Base-by-base conservation (phyloP, 129 eudicot species). In the Heracleum sosnowskyi region DNA sequence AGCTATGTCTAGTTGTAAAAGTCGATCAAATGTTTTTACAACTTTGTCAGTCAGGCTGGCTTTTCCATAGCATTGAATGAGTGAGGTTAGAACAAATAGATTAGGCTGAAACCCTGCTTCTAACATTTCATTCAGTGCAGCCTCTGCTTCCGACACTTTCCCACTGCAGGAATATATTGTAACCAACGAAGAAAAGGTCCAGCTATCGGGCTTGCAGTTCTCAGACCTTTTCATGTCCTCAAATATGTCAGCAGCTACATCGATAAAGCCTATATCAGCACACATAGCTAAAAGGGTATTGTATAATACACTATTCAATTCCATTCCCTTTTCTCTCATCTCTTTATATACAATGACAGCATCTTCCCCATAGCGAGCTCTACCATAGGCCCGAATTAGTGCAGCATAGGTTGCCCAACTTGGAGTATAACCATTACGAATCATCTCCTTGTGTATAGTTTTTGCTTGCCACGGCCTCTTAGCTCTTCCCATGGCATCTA, bases 381-480 rank as follows among this genome's bases (percentile, higher is more conserved):
- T 87, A 81, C 89, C 79, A 79, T 80, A 90, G 15, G 92, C 96
- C 76, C 95, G 87, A 69, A 95, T 74, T 2, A 95, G 83, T 53
- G 96, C 87, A 47, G 94, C 90, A 74, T 95, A 92, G 2, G 97
- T 92, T 11, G 87, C 92, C 91, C 90, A 83, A 66, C 83, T 88
- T 4, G 96, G 97, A n/a, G 87, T 53, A 46, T 90, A 69, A 24
- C 90, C 97, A 39, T 76, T 83, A 35, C 79, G 78, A 12, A 89
- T 20, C 91, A 95, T 89, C 60, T 95, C 96, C 85, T 88, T 81
- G 69, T 92, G 90, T 24, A 95, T 87, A 44, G 80, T 87, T 81
- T 91, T 95, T 31, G 88, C 96, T 35, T 92, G 94, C 97, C 96
- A 95, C 6, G 99, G 99, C 83, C 99, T 92, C 82, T 86, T 92